A percentile compares a stretch with the other conserved stretches of the same genome.
phyloP scores from a whole-genome alignment of 2,329 filamentous ascomycete genomes.

The Fusarium tjaetaba region DNA sequence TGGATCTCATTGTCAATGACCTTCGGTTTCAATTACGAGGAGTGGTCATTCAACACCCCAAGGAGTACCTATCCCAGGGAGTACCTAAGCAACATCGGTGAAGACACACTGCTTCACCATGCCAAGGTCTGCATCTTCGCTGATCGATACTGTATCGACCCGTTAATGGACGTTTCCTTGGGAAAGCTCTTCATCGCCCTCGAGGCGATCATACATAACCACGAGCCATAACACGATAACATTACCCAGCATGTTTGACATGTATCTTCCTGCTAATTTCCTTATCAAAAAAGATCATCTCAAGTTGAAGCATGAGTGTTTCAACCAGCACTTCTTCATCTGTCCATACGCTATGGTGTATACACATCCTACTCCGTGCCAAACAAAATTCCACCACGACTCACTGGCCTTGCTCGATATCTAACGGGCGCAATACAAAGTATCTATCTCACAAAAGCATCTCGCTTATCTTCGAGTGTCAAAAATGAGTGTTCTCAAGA shows the following conservation, averaged over 20 bases:
- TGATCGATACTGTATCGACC: no score
- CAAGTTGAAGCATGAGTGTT: neutral
- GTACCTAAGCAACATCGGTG: no score
- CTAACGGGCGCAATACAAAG: neutral
- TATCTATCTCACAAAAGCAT: neutral
- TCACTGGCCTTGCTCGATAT: neutral
- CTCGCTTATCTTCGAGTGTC: neutral
- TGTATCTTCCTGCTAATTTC: neutral
- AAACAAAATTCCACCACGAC: neutral
- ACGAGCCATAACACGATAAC: neutral
- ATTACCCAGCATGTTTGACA: neutral
- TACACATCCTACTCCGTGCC: neutral
- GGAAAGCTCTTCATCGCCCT: no score
- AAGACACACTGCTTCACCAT: no score
- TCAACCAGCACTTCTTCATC: neutral
- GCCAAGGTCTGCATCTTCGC: no score
- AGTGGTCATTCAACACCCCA: neutral
- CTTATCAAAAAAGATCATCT: neutral
- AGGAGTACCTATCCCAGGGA: neutral
- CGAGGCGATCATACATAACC: no score
- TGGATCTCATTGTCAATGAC: neutral
- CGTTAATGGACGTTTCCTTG: no score
- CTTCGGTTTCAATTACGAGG: neutral
- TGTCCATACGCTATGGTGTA: neutral
- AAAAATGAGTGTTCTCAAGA: neutral